Evolutionary conservation across 75 land plant species (phyloP).

Genomic region (Picea glauca): DNA sequence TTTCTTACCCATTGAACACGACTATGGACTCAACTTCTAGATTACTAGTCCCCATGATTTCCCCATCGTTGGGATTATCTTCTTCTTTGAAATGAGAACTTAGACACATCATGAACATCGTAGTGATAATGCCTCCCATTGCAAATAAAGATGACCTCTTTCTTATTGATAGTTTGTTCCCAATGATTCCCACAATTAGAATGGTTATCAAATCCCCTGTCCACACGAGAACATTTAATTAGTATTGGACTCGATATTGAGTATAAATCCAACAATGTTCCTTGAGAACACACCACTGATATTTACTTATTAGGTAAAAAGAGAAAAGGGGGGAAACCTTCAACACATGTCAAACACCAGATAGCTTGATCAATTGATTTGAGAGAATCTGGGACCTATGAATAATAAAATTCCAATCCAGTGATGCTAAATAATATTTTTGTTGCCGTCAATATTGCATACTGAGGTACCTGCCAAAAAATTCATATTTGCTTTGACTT

Average conservation of each 20-base stretch:
- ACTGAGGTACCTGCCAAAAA: slow-evolving; percentile 35
- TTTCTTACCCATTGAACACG: neutral
- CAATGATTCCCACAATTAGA: slow-evolving; percentile 28
- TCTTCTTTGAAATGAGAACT: neutral
- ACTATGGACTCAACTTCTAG: neutral
- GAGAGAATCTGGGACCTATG: slow-evolving; percentile 36
- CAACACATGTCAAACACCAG: slow-evolving; percentile 32
- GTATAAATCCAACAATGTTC: neutral
- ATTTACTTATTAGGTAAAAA: neutral
- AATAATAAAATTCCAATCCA: slow-evolving; percentile 38
- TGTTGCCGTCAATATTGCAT: slow-evolving; percentile 23
- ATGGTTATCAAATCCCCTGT: slow-evolving; percentile 36
- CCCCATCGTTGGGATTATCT: neutral
- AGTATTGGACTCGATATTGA: neutral
- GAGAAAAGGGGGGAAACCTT: slow-evolving; percentile 13
- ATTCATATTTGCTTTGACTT: slow-evolving; percentile 14
- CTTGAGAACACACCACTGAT: too few relatives aligned
- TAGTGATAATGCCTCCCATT: slow-evolving; percentile 20
- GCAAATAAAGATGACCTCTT: slow-evolving; percentile 29
- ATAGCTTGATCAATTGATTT: slow-evolving; percentile 32
- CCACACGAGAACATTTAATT: neutral
- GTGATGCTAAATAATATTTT: slow-evolving; percentile 36
- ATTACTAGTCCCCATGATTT: neutral
- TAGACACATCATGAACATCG: slow-evolving; percentile 22
- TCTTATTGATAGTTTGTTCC: slow-evolving; percentile 20